Percentiles rank a stretch among this genome's conserved stretches.
These are phyloP conservation scores for Penicillium atrosanguineum DNA, from an alignment of 495 filamentous ascomycete genomes.

Conservation along the genomic window DNA sequence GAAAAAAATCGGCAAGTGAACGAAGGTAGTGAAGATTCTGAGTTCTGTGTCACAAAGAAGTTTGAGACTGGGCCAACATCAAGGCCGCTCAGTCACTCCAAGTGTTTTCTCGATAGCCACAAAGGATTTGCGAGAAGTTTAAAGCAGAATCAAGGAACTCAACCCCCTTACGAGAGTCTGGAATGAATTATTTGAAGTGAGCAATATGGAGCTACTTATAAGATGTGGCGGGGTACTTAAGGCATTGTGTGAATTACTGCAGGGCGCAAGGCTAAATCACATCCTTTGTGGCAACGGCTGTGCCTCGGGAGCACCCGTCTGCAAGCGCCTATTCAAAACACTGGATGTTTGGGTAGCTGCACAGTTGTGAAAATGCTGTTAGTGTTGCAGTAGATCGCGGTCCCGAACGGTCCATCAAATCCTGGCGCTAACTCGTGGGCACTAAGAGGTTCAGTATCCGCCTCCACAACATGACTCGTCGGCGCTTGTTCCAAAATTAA, in stretches of 20 bases:
- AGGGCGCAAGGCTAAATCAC: not conserved
- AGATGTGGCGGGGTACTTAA: conserved; percentile 3
- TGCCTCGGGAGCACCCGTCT: not conserved
- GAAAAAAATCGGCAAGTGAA: no score
- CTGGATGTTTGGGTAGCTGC: not conserved
- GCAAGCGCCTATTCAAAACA: conserved; percentile 9
- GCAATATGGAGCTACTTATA: not conserved
- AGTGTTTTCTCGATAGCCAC: no score
- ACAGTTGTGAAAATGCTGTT: not conserved
- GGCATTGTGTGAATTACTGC: not conserved
- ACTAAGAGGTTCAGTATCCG: conserved; percentile 1
- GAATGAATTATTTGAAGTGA: not conserved
- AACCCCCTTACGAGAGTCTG: not conserved
- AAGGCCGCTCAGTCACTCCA: no score
- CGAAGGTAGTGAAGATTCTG: no score
- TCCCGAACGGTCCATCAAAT: not conserved
- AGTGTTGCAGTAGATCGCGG: not conserved
- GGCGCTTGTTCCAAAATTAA: not conserved
- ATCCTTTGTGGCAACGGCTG: not conserved
- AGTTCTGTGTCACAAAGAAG: no score
- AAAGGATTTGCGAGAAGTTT: no score
- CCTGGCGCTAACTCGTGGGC: conserved; percentile 7
- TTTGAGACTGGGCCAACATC: no score
- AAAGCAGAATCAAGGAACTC: no score
- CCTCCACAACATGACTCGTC: not conserved